A percentile compares a stretch with the other conserved stretches of the same genome.
phyloP scores from a whole-genome alignment of 2,329 filamentous ascomycete species.

The Podosphaera fusca region DNA sequence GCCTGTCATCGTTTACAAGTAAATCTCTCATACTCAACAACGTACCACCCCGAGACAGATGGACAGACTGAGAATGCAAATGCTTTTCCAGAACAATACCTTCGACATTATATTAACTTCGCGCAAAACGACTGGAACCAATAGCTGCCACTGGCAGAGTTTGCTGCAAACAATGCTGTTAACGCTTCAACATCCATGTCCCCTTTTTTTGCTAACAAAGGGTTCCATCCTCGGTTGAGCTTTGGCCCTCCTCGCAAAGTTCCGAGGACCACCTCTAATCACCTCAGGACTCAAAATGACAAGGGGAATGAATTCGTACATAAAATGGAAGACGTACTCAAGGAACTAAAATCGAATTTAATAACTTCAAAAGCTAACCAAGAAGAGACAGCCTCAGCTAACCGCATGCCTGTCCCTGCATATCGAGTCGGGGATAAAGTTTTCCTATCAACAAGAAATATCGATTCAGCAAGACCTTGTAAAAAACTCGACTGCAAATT shows the following conservation, averaged over 20 bases:
- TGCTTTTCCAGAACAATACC: too few relatives aligned
- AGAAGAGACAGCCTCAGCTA: neutral
- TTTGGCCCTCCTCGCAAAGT: neutral
- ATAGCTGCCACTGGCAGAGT: slow-evolving; percentile 5
- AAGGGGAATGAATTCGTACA: too few relatives aligned
- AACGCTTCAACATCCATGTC: neutral
- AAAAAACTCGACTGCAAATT: too few relatives aligned
- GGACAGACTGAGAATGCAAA: too few relatives aligned
- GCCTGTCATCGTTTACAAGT: neutral
- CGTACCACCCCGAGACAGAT: neutral
- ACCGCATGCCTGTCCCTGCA: neutral
- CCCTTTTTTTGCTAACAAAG: slow-evolving; percentile 2
- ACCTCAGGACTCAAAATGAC: too few relatives aligned
- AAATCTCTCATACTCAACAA: slow-evolving; percentile 2
- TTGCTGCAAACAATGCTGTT: slow-evolving; percentile 4
- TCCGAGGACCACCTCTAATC: too few relatives aligned
- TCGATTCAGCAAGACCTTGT: neutral
- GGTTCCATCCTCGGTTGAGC: slow-evolving; percentile 2
- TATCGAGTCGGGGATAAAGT: neutral
- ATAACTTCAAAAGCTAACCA: too few relatives aligned
- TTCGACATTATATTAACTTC: too few relatives aligned
- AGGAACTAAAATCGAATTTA: too few relatives aligned
- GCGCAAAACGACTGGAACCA: too few relatives aligned
- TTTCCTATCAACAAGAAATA: neutral
- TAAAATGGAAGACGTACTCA: too few relatives aligned